Base-by-base conservation (phyloP, 2,329 filamentous ascomycete species). In the Colletotrichum melonis region DNA sequence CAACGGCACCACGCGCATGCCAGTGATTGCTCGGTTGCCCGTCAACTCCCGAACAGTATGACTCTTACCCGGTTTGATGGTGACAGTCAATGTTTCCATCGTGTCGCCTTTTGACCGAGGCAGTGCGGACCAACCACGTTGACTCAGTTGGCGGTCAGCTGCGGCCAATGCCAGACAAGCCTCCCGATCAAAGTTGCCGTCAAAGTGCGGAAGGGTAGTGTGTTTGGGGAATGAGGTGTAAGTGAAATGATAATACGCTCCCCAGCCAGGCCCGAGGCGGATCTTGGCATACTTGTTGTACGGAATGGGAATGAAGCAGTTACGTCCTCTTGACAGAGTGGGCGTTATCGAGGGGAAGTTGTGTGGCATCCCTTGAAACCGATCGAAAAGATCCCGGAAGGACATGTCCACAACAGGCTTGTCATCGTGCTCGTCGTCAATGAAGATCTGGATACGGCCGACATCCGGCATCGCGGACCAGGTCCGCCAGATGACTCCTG, bases 381-480 rank as follows among this genome's bases (percentile, higher is more conserved):
- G 67, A 26, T 70, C 70, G 56, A 73, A 73, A 5, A 70, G 65
- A 14, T 73, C 70, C 14, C 60, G 66, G 14, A 73, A 73, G 7
- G 70, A 60, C 70, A 62, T 49, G 55, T 73, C 70, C 22, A 73
- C 9, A 11, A 59, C 60, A n/a, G 70, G 70, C 26, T 52, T 12
- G 3, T 12, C 55, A 28, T 65, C 8, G 1, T 65, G 24, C 28
- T 46, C 35, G 32, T 73, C 60, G 32, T 70, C 70, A 46, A 70
- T 62, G 35, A 73, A 73, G 22, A 73, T 62, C 46, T 73, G 66
- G 3, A 73, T 65, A 28, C 56, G 70, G 12, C 70, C 70, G 19
- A 32, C n/a, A 7, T 66, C 70, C 1, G 70, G 70, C 70, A 70
- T 73, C 5, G 70, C 70, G n/a, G 70, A 73, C 70, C 70, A 73